phyloP scores from a whole-genome alignment of 1,139 yeast species.

The Hyphopichia khmerensis region DNA sequence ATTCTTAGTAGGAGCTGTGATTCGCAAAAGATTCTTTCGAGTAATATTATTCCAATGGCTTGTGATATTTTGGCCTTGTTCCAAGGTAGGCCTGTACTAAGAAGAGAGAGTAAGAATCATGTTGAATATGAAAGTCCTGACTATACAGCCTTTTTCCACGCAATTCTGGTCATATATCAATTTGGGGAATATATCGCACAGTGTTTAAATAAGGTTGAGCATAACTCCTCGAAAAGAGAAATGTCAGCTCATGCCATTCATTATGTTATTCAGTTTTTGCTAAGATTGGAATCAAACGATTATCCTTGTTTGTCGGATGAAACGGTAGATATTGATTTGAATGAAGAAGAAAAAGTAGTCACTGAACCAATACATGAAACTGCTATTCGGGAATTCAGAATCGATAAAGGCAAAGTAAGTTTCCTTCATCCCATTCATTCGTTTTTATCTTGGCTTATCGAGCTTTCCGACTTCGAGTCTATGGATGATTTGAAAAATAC shows the following conservation, averaged over 20 bases:
- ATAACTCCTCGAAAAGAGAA: conserved; percentile 13
- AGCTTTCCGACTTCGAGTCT: conserved; percentile 40
- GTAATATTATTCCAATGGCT: conserved; percentile 45
- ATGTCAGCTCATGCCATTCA: conserved; percentile 30
- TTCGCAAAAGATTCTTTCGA: conserved; percentile 35
- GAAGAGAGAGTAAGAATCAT: conserved; percentile 76
- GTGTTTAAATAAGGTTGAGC: conserved; percentile 35
- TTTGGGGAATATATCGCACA: conserved; percentile 60
- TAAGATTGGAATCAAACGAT: conserved; percentile 27
- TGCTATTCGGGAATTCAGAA: conserved; percentile 22
- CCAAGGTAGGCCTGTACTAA: conserved; percentile 77
- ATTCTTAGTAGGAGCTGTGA: conserved; percentile 68
- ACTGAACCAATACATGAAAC: conserved; percentile 23
- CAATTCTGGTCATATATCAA: conserved; percentile 68
- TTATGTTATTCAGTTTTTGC: conserved; percentile 30
- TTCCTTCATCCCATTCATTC: conserved; percentile 82
- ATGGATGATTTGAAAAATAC: conserved; percentile 17
- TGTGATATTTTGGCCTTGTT: conserved; percentile 68
- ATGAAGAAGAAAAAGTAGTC: conserved; percentile 13
- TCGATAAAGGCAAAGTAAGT: conserved; percentile 52
- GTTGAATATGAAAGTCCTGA: conserved; percentile 90
- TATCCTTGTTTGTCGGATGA: conserved; percentile 30
- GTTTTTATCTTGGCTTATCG: conserved; percentile 68
- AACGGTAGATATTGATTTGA: conserved; percentile 26
- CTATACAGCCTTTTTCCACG: conserved; percentile 78